Evolutionary conservation across 345 rosid genomes (phyloP), one percentile per base, ranked within the genome.

Genomic region (Garcia nutans): DNA sequence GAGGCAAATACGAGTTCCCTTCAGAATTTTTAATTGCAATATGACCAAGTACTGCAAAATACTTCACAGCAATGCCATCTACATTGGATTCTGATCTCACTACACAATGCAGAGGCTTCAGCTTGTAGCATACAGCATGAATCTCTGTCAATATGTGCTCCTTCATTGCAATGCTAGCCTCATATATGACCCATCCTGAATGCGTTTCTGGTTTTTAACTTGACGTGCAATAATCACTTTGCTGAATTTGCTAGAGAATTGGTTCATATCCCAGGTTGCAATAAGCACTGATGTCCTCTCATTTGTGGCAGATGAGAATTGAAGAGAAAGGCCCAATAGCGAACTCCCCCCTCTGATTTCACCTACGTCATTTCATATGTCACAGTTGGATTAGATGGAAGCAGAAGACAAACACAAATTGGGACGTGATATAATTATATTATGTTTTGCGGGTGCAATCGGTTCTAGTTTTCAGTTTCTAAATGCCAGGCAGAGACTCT

Each of bases 11-110:
- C 5, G 58, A 22, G 23, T 37, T 83, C n/a, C 77, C 85, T 61
- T 58, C 75, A 23, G 62, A 56, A 69, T 61, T 82, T 82, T 61
- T 82, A 57, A 86, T 84, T 52, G 81, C 45, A 62, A 92, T 79
- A 74, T 91, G 85, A 8, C 99, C 97, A 22, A 92, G 96, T 47
- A 93, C 77, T 13, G 96, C 89, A 76, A 72, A 73, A 62, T 86
- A 95, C 50, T 82, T 82, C 2, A 78, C 75, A 26, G 86, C 60
- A 76, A 2, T 49, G 31, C 20, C 26, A 10, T 60, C 70, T 67
- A 77, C 68, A 73, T 65, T 70, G 8, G 74, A 52, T 8, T 80
- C 79, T 76, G 75, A 70, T 71, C 44, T 80, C 76, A 17, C 3
- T 71, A 41, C 33, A n/a, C 49, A 16, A 8, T 16, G 60, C 50